Evolutionary conservation across 306 rosid species (phyloP), one percentile per base, ranked within the genome.

Genomic region (Corylus avellana): DNA sequence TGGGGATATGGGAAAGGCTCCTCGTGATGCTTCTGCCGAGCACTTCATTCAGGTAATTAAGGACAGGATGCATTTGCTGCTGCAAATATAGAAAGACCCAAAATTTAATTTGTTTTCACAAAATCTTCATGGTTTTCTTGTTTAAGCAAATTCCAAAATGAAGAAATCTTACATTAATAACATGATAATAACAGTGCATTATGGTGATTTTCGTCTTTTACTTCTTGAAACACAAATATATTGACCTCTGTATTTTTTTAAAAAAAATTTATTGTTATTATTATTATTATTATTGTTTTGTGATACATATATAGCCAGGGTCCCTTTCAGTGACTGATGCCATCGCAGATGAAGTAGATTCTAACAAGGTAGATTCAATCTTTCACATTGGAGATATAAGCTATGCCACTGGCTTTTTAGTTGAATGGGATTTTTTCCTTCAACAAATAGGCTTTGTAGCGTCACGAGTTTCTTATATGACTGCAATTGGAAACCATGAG

Each of bases 351-450:
- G 91, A 93, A 62, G 84, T 90, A 29, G 72, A 81, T 12, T 79
- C 90, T 4, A 85, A 86, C 68, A 81, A 77, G 12, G 82, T 87
- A 14, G 88, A 93, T 68, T 87, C 97, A 3, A 32, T 91, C 50
- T 91, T 94, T 83, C 98, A 94, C 85, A 92, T 94, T 73, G 97
- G 98, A 85, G 97, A 94, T 77, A 94, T 94, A 80, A 94, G 98
- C 87, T 94, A 92, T 22, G 97, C 97, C 55, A 91, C 97, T 20
- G 97, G 97, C 9, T 94, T 94, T 75, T 87, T 94, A 8, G 94
- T 83, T 3, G 98, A 92, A 82, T 94, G 98, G 98, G 97, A 94
- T 79, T 91, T 81, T 82, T 94, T 94, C 67, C 89, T 94, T 72
- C 47, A 82, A 39, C 94, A 83, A 22, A 91, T 94, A 75, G 72